Evolutionary conservation across 2,329 filamentous ascomycete genomes (phyloP).

Genomic region (Cladosporium sp.): DNA sequence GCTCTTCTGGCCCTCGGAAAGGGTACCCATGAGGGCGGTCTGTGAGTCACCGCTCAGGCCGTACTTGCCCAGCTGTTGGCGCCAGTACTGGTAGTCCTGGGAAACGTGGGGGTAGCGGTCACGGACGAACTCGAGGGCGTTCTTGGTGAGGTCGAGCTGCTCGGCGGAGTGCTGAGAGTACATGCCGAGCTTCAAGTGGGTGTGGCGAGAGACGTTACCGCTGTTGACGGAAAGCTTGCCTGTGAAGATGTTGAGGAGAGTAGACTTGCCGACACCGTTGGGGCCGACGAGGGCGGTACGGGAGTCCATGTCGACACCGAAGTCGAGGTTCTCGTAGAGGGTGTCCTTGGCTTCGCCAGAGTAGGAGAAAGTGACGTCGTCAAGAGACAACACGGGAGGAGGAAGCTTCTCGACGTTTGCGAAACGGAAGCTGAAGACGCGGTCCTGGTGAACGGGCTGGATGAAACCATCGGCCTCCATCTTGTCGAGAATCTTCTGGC

Average conservation of each 20-base stretch:
- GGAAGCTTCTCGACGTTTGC: constrained; percentile 99
- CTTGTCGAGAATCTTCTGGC: constrained; percentile 99
- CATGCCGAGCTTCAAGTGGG: constrained; percentile 95
- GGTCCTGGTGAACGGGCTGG: constrained; percentile 80
- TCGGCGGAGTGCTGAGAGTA: constrained; percentile 99
- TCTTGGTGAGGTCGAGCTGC: constrained; percentile 98
- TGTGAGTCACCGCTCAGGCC: constrained; percentile 91
- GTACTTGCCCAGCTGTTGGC: constrained; percentile 93
- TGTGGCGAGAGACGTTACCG: constrained; percentile 85
- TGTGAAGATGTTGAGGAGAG: constrained; percentile 92
- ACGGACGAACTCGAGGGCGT: constrained; percentile 92
- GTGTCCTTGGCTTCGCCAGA: constrained; percentile 86
- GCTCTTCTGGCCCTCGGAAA: constrained; percentile 96
- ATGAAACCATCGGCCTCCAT: constrained; percentile 99
- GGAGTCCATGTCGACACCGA: constrained; percentile 99
- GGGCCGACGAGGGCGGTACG: constrained; percentile 94
- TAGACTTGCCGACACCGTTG: constrained; percentile 99
- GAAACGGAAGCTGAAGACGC: constrained; percentile 96
- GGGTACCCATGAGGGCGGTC: constrained; percentile 94
- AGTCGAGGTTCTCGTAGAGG: constrained; percentile 93
- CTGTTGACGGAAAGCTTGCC: constrained; percentile 84
- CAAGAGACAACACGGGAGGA: constrained; percentile 92
- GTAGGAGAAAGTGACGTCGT: constrained; percentile 98
- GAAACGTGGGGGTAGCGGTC: constrained; percentile 88
- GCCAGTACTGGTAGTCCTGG: constrained; percentile 99